These are phyloP conservation scores for Zygosaccharomyces pseudobailii DNA, from an alignment of 1,139 yeast genomes.

Conservation along the genomic window DNA sequence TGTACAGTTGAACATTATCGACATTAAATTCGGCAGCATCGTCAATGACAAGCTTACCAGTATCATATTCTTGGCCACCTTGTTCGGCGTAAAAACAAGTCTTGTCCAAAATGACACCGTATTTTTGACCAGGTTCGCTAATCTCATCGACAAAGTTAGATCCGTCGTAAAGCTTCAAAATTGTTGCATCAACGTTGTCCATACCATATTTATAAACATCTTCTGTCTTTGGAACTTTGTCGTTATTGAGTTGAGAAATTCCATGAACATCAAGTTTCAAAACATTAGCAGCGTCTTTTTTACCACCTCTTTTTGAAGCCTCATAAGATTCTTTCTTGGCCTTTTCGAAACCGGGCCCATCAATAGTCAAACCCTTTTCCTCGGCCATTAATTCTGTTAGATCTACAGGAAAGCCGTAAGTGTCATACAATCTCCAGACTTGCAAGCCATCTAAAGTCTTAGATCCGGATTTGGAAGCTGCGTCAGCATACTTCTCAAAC, in stretches of 20 bases:
- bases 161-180: slow-evolving; percentile 72
- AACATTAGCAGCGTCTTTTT: slow-evolving; percentile 51
- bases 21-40: slow-evolving; percentile 85
- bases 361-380: slow-evolving; percentile 91
- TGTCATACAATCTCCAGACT: slow-evolving; percentile 97
- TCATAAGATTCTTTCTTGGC: slow-evolving; percentile 87
- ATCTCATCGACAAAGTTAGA: slow-evolving; percentile 51
- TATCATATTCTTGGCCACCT: slow-evolving; percentile 98
- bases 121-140: slow-evolving; percentile 47
- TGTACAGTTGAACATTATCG: slow-evolving; percentile 85
- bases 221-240: slow-evolving; percentile 71
- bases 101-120: slow-evolving; percentile 78
- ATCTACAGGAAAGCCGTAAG: slow-evolving; percentile 99
- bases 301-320: slow-evolving; percentile 89
- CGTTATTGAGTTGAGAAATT: slow-evolving; percentile 57
- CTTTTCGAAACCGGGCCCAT: slow-evolving; percentile 83
- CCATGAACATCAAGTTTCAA: slow-evolving; percentile 89
- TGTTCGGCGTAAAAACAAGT: slow-evolving; percentile 97
- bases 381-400: slow-evolving; percentile 97
- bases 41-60: slow-evolving; percentile 87
- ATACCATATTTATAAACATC: slow-evolving; percentile 71
- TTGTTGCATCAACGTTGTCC: slow-evolving; percentile 55
- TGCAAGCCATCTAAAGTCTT: slow-evolving; percentile 85
- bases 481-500: slow-evolving; percentile 85
- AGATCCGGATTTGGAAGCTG: slow-evolving; percentile 69